Base-by-base conservation (phyloP, 805 yeast genomes). In the Cyberlindnera mississippiensis region DNA sequence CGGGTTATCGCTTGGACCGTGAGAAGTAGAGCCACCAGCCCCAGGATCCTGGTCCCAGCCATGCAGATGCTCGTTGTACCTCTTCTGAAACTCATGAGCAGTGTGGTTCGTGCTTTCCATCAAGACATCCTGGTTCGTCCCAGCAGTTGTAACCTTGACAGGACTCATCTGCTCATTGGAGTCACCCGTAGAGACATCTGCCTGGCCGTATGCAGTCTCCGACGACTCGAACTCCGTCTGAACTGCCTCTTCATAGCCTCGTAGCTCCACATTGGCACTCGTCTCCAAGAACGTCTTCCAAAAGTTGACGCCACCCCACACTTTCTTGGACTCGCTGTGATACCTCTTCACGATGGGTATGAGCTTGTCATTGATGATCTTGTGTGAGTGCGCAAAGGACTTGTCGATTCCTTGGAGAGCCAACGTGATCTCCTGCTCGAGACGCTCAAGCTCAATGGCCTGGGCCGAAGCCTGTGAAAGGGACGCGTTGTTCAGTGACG, bases 221-320 rank as follows among this genome's bases (percentile, higher is more conserved):
- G 29, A 27, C 12, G 14, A 27, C 14, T 27, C 46, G 6, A 34
- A 17, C 27, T 46, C 46, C 20, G 39, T 32, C 13, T 50, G 42
- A 6, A 46, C 52, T 16, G 59, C 57, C 20, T 69, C 80, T 49
- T 75, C 80, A 47, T 72, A 72, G 22, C 78, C 73, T 27, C 73
- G 61, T 28, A 83, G 61, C 47, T 79, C 76, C 18, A 82, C 84
- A 53, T 78, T 75, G 2, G 88, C 89, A 22, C 86, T 75, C 35
- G 79, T 75, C 56, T 88, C 95, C 52, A 87, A 76, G 62, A 88
- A 82, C 26, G 74, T 73, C 56, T 85, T 85, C 82, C 95, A 81
- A 62, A 86, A 85, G 42, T 75, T 73, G 6, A 78, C 80, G 41
- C 81, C 81, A 24, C 70, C 64, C 82, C 88, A 80, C 3, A 85